These are phyloP conservation scores for Chlorella vulgaris DNA, from an alignment of 139 green algal genomes.

Conservation along the genomic window DNA sequence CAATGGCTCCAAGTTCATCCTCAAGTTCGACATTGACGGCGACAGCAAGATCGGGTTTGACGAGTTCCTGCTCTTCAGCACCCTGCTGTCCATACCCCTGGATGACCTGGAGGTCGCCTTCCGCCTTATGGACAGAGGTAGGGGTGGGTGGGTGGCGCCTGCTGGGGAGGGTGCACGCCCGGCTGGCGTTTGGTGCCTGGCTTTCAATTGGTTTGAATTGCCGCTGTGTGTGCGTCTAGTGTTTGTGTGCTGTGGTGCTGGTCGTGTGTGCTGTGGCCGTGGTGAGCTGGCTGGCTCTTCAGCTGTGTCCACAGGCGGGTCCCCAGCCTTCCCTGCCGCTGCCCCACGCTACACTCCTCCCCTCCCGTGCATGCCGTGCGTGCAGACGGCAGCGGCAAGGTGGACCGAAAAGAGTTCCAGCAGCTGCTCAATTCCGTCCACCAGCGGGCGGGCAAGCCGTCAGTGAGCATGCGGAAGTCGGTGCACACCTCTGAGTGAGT, in stretches of 20 bases:
- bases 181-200: too few species aligned
- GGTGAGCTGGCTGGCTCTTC: too few species aligned
- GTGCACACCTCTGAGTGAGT: not conserved
- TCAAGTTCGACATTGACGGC: constrained; percentile 72
- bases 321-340: too few species aligned
- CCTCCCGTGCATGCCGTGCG: not conserved
- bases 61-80: constrained; percentile 84
- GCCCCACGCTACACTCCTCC: too few species aligned
- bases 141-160: not conserved
- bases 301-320: too few species aligned
- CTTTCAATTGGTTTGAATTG: too few species aligned
- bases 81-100: constrained; percentile 67
- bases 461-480: constrained; percentile 2
- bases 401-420: constrained; percentile 45
- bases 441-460: not conserved
- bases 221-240: too few species aligned
- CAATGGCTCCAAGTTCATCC: constrained; percentile 60
- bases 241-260: too few species aligned
- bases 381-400: constrained; percentile 53
- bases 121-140: constrained; percentile 68
- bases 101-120: constrained; percentile 60
- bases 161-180: too few species aligned
- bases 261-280: too few species aligned
- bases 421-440: constrained; percentile 3
- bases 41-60: constrained; percentile 69